Percentiles rank a stretch among this genome's conserved stretches.
These are phyloP conservation scores for Eimeria sp. DNA, from an alignment of 169 alveolate genomes.

Conservation along the genomic window DNA sequence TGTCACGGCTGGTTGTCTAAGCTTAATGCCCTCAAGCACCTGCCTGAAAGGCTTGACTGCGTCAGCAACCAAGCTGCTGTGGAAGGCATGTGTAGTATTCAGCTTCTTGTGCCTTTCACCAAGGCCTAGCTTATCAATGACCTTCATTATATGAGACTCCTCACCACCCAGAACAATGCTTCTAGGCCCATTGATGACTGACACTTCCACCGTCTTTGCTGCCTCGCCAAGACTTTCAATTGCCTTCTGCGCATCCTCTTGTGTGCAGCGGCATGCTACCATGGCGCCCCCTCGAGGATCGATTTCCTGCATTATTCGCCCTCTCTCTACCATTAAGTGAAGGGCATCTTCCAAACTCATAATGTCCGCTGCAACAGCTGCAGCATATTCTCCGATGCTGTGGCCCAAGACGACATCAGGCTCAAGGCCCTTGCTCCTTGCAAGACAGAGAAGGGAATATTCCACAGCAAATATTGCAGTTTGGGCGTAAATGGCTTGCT, in stretches of 20 bases:
- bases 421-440: slow-evolving; percentile 80
- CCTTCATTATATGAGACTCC: slow-evolving; percentile 70
- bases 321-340: slow-evolving; percentile 77
- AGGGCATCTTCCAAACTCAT: slow-evolving; percentile 84
- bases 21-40: slow-evolving; percentile 25
- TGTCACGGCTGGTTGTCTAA: slow-evolving; percentile 29
- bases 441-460: slow-evolving; percentile 81
- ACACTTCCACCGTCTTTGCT: slow-evolving; percentile 23
- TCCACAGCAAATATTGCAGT: slow-evolving; percentile 85
- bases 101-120: slow-evolving; percentile 58
- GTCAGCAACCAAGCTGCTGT: slow-evolving; percentile 80
- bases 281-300: slow-evolving; percentile 75
- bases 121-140: slow-evolving; percentile 57
- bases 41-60: slow-evolving; percentile 33
- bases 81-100: slow-evolving; percentile 85
- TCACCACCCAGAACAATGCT: slow-evolving; percentile 85
- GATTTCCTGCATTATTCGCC: slow-evolving; percentile 54
- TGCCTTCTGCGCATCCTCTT: slow-evolving; percentile 76
- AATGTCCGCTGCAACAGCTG: slow-evolving; percentile 83
- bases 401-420: slow-evolving; percentile 87
- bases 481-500: slow-evolving; percentile 79
- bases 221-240: slow-evolving; percentile 36
- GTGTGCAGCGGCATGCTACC: slow-evolving; percentile 84
- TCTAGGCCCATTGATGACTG: slow-evolving; percentile 84
- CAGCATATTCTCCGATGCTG: slow-evolving; percentile 86